phyloP scores from a whole-genome alignment of 2,329 filamentous ascomycete species.

The Chaetomiaceae sp. region DNA sequence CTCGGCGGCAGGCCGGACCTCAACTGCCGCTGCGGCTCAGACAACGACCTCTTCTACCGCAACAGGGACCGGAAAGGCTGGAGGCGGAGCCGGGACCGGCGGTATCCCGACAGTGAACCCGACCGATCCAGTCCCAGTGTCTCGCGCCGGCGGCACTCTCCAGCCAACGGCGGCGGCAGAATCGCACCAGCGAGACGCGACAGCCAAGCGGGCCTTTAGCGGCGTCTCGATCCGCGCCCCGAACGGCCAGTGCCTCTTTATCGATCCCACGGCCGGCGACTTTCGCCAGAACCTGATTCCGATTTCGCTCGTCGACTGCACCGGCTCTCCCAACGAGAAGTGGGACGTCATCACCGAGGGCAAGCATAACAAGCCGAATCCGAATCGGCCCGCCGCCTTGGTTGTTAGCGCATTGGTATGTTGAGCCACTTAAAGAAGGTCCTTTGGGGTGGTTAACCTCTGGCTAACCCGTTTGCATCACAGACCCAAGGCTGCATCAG shows the following conservation, averaged over 20 bases:
- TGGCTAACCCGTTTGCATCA: neutral
- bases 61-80: slow-evolving; percentile 1
- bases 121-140: slow-evolving; percentile 43
- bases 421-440: neutral
- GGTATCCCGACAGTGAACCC: slow-evolving; percentile 36
- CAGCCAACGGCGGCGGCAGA: slow-evolving; percentile 47
- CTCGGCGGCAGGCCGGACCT: neutral
- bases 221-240: slow-evolving; percentile 43
- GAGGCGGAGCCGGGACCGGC: slow-evolving; percentile 4
- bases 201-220: slow-evolving; percentile 43
- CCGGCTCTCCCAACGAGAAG: slow-evolving; percentile 42
- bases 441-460: neutral
- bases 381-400: slow-evolving; percentile 34
- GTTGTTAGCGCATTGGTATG: slow-evolving; percentile 46
- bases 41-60: slow-evolving; percentile 8
- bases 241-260: slow-evolving; percentile 47
- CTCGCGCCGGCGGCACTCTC: slow-evolving; percentile 46
- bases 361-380: slow-evolving; percentile 43
- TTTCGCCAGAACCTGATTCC: slow-evolving; percentile 53
- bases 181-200: slow-evolving; percentile 43
- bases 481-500: slow-evolving; percentile 45
- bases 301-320: slow-evolving; percentile 42
- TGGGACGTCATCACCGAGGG: slow-evolving; percentile 50
- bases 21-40: slow-evolving; percentile 1
- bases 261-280: slow-evolving; percentile 49